phyloP scores from a whole-genome alignment of 306 rosid genomes.

The Senna siamea region DNA sequence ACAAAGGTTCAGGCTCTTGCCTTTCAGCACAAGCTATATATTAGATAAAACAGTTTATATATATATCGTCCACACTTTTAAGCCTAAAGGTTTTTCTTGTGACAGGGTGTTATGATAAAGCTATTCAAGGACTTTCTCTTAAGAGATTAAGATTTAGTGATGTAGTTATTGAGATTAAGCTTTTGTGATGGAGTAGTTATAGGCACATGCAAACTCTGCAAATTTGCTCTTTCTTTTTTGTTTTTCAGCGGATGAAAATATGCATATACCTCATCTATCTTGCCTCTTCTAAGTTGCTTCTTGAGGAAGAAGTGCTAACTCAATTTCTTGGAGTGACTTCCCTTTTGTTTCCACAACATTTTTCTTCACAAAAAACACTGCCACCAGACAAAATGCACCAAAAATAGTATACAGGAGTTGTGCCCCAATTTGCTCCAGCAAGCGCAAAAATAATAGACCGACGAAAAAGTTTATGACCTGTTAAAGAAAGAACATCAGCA shows the following conservation, averaged over 20 bases:
- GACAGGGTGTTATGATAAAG: neutral
- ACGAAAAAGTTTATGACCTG: constrained; percentile 69
- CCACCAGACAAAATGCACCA: constrained; percentile 50
- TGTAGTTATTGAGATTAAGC: too few species aligned
- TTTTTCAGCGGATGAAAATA: neutral
- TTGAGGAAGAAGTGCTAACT: constrained; percentile 55
- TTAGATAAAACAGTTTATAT: too few species aligned
- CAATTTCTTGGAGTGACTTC: constrained; percentile 71
- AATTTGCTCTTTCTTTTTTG: neutral
- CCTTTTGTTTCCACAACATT: constrained; percentile 69
- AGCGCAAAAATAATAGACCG: constrained; percentile 55
- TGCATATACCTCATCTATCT: constrained; percentile 4
- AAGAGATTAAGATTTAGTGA: too few species aligned
- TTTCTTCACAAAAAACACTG: constrained; percentile 61
- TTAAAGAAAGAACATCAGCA: constrained; percentile 26
- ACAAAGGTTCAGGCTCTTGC: neutral
- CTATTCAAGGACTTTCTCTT: neutral
- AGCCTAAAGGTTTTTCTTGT: neutral
- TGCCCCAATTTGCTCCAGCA: constrained; percentile 61
- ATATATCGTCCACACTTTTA: neutral
- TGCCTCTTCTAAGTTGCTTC: constrained; percentile 12
- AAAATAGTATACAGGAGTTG: constrained; percentile 49
- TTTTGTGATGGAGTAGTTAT: neutral
- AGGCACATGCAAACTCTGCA: neutral
- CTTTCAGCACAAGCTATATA: neutral